These are phyloP conservation scores for Verticillium nonalfalfae DNA, from an alignment of 2,329 filamentous ascomycete genomes.

Conservation along the genomic window DNA sequence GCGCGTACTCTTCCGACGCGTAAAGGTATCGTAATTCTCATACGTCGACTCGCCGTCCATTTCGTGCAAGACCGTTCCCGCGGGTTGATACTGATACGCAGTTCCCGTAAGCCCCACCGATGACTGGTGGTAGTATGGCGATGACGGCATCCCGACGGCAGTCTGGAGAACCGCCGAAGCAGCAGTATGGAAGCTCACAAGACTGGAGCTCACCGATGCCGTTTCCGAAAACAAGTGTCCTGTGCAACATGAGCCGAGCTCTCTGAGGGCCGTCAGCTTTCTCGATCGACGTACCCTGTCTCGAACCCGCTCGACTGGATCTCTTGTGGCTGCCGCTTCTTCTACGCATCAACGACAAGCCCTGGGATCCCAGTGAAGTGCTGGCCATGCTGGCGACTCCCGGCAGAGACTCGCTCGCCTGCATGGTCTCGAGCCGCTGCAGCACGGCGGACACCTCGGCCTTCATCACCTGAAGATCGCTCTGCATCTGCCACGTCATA, in stretches of 20 bases:
- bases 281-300: not conserved
- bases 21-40: not conserved
- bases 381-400: not conserved
- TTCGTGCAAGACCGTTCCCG: not conserved
- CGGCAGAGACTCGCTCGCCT: not conserved
- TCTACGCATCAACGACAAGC: not conserved
- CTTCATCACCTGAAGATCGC: conserved; percentile 1
- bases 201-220: not conserved
- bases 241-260: not conserved
- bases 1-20: not conserved
- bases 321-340: not conserved
- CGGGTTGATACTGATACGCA: too few species aligned
- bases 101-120: too few species aligned
- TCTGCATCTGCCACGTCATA: not conserved
- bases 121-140: not conserved
- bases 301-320: not conserved
- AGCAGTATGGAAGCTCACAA: not conserved
- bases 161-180: not conserved
- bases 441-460: conserved; percentile 1
- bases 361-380: not conserved
- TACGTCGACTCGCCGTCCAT: not conserved
- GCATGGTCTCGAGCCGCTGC: not conserved
- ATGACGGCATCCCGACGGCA: not conserved
- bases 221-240: not conserved
- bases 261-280: too few species aligned